Percentiles rank a stretch among this genome's conserved stretches.
Evolutionary conservation across 495 filamentous ascomycete genomes (phyloP).

Genomic region (Penicillium cosmopolitanum): DNA sequence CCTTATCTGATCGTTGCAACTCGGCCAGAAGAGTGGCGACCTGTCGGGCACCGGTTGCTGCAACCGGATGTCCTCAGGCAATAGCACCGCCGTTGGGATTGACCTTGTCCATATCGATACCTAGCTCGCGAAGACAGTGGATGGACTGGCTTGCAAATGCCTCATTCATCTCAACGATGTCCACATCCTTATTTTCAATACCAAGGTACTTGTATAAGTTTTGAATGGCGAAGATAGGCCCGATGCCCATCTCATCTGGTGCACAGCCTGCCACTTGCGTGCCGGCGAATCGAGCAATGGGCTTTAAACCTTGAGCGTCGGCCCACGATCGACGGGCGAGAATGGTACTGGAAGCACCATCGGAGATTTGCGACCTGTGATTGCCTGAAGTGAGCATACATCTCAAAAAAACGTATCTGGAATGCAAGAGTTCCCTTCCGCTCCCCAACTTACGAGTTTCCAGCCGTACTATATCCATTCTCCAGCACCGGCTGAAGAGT

Average conservation of each 20-base stretch:
- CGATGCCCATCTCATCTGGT: constrained; percentile 91
- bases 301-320: constrained; percentile 73
- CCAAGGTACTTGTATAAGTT: constrained; percentile 75
- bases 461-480: constrained; percentile 77
- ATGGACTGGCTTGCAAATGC: constrained; percentile 90
- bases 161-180: constrained; percentile 88
- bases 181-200: constrained; percentile 71
- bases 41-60: constrained; percentile 71
- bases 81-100: constrained; percentile 80
- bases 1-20: constrained; percentile 67
- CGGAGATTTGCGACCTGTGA: constrained; percentile 44
- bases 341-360: constrained; percentile 71
- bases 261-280: constrained; percentile 79
- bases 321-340: constrained; percentile 83
- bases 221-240: constrained; percentile 80
- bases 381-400: background rate
- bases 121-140: constrained; percentile 73
- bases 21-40: constrained; percentile 75
- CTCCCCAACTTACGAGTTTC: constrained; percentile 39
- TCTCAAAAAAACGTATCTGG: background rate
- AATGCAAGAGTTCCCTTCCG: background rate
- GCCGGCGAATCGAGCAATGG: constrained; percentile 84
- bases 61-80: constrained; percentile 78
- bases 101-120: constrained; percentile 75
- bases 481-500: constrained; percentile 85